phyloP scores from a whole-genome alignment of 1,284 basidiomycete species.

The Coniferiporia sulphurascens region DNA sequence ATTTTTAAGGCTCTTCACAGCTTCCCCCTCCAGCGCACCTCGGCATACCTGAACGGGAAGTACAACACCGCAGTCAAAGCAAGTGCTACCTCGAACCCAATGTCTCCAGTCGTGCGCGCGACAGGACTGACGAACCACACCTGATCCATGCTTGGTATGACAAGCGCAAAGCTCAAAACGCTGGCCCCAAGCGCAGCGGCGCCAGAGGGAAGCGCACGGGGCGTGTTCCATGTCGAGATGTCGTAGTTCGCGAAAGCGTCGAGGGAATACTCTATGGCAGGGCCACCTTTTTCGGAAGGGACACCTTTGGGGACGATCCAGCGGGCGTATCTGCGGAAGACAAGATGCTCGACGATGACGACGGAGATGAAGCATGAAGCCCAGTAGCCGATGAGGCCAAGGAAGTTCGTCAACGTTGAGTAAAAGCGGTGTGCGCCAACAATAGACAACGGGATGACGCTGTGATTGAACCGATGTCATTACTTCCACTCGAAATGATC shows the following conservation, averaged over 20 bases:
- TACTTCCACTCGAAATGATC: too few species aligned
- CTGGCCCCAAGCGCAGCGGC: slow-evolving; percentile 48
- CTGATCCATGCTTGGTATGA: slow-evolving; percentile 56
- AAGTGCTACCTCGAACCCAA: slow-evolving; percentile 49
- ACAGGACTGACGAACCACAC: slow-evolving; percentile 51
- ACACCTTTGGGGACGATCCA: too few species aligned
- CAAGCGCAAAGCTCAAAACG: slow-evolving; percentile 39
- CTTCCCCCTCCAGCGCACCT: too few species aligned
- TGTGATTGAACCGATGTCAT: slow-evolving; percentile 27
- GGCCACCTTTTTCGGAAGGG: too few species aligned
- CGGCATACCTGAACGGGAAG: too few species aligned
- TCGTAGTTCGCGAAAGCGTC: slow-evolving; percentile 33
- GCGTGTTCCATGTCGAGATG: slow-evolving; percentile 35
- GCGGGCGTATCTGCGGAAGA: slow-evolving; percentile 42
- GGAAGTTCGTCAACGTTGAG: slow-evolving; percentile 48
- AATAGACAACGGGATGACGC: slow-evolving; percentile 55
- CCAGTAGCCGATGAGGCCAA: slow-evolving; percentile 61
- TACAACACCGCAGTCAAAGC: slow-evolving; percentile 37
- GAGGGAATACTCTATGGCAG: too few species aligned
- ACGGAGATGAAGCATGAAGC: slow-evolving; percentile 49
- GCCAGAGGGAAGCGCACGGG: slow-evolving; percentile 38
- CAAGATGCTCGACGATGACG: slow-evolving; percentile 50
- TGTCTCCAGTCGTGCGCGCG: slow-evolving; percentile 46
- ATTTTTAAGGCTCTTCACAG: too few species aligned
- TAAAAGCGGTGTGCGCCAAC: slow-evolving; percentile 57